A percentile compares a stretch with the other conserved stretches of the same genome.
phyloP scores from a whole-genome alignment of 1,139 yeast genomes.

The Yarrowia galli region DNA sequence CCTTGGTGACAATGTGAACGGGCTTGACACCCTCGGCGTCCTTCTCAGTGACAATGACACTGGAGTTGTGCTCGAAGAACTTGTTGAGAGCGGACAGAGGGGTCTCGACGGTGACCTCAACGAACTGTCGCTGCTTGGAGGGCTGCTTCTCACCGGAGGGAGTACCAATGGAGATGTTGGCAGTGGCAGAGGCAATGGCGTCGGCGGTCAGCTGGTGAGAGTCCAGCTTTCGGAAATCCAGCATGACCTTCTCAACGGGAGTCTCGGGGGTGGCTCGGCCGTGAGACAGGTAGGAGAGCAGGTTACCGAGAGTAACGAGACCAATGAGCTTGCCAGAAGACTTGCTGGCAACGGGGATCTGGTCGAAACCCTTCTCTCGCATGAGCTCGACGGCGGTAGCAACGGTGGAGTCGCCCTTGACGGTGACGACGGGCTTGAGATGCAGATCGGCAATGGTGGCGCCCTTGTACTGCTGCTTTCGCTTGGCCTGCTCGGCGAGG shows the following conservation, averaged over 20 bases:
- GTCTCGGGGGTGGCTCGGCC: slow-evolving; percentile 67
- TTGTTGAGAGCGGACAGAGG: slow-evolving; percentile 72
- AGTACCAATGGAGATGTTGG: slow-evolving; percentile 49
- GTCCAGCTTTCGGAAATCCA: slow-evolving; percentile 76
- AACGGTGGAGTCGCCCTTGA: slow-evolving; percentile 66
- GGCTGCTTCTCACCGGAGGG: slow-evolving; percentile 55
- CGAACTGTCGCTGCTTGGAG: slow-evolving; percentile 70
- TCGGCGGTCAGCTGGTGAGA: slow-evolving; percentile 64
- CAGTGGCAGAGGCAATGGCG: slow-evolving; percentile 44
- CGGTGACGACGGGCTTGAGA: slow-evolving; percentile 83
- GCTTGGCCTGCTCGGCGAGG: slow-evolving; percentile 54
- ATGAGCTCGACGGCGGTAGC: slow-evolving; percentile 73
- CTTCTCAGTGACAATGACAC: slow-evolving; percentile 79
- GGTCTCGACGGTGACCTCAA: slow-evolving; percentile 72
- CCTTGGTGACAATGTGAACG: slow-evolving; percentile 85
- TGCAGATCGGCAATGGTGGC: slow-evolving; percentile 74
- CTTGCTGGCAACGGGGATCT: slow-evolving; percentile 71
- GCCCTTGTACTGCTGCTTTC: slow-evolving; percentile 59
- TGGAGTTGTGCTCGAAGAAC: slow-evolving; percentile 86
- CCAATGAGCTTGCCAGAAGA: slow-evolving; percentile 73
- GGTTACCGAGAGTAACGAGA: slow-evolving; percentile 76
- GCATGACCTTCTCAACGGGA: slow-evolving; percentile 67
- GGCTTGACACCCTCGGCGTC: slow-evolving; percentile 61
- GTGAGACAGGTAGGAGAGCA: slow-evolving; percentile 71
- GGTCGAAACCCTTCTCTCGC: slow-evolving; percentile 83